These are phyloP conservation scores for Mycena metata DNA, from an alignment of 768 basidiomycete genomes.

Conservation along the genomic window DNA sequence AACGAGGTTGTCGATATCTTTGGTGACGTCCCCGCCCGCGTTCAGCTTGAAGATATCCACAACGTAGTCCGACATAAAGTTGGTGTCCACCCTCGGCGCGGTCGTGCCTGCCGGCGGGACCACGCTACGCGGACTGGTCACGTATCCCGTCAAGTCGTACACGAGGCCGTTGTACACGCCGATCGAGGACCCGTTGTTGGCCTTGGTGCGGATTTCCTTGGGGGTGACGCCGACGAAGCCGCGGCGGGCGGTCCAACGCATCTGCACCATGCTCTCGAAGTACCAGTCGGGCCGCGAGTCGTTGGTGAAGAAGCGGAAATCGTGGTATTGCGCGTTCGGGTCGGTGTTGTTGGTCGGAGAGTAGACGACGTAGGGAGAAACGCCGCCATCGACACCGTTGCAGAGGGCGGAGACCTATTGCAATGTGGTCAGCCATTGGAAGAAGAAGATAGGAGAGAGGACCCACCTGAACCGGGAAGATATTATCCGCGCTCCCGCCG, in stretches of 20 bases:
- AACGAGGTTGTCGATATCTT: constrained; percentile 70
- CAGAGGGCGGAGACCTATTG: constrained; percentile 91
- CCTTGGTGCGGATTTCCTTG: constrained; percentile 79
- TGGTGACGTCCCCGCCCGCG: constrained; percentile 87
- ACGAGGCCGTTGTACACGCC: constrained; percentile 91
- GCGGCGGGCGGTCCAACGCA: constrained; percentile 90
- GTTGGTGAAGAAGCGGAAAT: constrained; percentile 90
- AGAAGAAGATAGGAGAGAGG: not conserved
- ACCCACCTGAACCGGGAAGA: constrained; percentile 95
- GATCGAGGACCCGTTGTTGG: constrained; percentile 70
- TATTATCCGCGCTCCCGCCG: constrained; percentile 74
- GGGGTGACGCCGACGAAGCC: constrained; percentile 92
- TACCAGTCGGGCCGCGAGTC: constrained; percentile 99
- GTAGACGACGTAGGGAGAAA: constrained; percentile 88
- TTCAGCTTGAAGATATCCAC: constrained; percentile 81
- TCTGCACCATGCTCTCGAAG: constrained; percentile 91
- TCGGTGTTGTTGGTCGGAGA: constrained; percentile 84
- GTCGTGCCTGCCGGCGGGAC: constrained; percentile 61
- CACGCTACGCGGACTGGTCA: constrained; percentile 75
- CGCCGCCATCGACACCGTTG: constrained; percentile 82
- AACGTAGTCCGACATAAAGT: constrained; percentile 82
- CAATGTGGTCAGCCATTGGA: not conserved
- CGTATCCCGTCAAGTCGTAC: constrained; percentile 89
- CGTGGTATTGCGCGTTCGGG: constrained; percentile 87
- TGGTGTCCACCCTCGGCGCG: constrained; percentile 57